Evolutionary conservation across 495 filamentous ascomycete species (phyloP).

Genomic region (Astrocystis sublimbata): DNA sequence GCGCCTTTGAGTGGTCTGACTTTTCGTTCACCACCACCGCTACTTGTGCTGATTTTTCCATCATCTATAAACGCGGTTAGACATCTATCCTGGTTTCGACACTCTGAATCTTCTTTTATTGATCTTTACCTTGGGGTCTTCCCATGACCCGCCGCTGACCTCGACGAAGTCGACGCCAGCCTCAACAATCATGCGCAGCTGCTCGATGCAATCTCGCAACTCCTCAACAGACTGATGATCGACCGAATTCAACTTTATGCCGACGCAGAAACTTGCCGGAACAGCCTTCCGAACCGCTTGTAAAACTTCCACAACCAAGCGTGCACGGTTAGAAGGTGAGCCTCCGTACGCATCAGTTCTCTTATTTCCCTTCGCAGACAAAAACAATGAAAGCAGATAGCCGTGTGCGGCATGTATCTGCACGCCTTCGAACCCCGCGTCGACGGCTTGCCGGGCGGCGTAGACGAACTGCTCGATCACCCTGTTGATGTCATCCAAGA

Average conservation of each 20-base stretch:
- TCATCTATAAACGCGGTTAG: too few relatives aligned
- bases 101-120: neutral
- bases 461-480: too few relatives aligned
- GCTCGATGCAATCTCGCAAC: neutral
- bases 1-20: constrained; percentile 44
- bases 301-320: neutral
- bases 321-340: neutral
- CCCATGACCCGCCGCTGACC: neutral
- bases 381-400: neutral
- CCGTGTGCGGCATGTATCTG: constrained; percentile 1
- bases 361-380: neutral
- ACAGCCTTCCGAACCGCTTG: neutral
- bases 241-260: neutral
- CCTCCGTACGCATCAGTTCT: neutral
- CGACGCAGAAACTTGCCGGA: neutral
- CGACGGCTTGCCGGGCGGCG: constrained; percentile 43
- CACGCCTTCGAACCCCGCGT: neutral
- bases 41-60: constrained; percentile 21
- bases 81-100: too few relatives aligned
- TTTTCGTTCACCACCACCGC: constrained; percentile 37
- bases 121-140: neutral
- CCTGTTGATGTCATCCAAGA: too few relatives aligned
- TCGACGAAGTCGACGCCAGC: neutral
- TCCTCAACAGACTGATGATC: neutral
- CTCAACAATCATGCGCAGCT: neutral